phyloP scores from a whole-genome alignment of 371 early-diverging fungal genomes.

The Blastocladiella emersonii region DNA sequence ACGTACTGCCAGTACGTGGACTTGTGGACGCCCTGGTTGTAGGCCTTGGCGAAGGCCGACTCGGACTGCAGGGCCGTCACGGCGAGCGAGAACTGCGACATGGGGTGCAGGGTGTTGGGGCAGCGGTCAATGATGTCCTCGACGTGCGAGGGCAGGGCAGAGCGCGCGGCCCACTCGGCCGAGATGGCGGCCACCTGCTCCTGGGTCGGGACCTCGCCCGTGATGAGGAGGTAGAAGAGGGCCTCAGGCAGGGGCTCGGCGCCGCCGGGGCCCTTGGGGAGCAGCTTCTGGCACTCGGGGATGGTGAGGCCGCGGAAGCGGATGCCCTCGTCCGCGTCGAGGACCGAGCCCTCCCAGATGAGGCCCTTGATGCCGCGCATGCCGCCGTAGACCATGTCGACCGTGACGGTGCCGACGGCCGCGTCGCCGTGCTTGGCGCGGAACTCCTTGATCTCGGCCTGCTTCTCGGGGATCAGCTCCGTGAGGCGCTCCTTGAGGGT shows the following conservation, averaged over 20 bases:
- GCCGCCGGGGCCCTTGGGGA: slow-evolving; percentile 77
- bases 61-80: slow-evolving; percentile 93
- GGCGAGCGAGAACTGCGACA: slow-evolving; percentile 94
- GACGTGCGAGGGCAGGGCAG: slow-evolving; percentile 70
- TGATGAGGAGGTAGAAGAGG: slow-evolving; percentile 94
- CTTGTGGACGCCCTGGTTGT: slow-evolving; percentile 87
- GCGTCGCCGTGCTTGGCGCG: slow-evolving; percentile 77
- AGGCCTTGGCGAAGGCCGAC: slow-evolving; percentile 88
- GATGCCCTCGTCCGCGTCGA: slow-evolving; percentile 97
- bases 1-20: slow-evolving; percentile 91
- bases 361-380: slow-evolving; percentile 99
- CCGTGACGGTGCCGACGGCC: slow-evolving; percentile 84
- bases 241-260: slow-evolving; percentile 92
- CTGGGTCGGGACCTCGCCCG: slow-evolving; percentile 91
- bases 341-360: slow-evolving; percentile 92
- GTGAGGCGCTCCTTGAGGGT: slow-evolving; percentile 78
- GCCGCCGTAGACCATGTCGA: slow-evolving; percentile 94
- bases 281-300: slow-evolving; percentile 83
- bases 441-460: slow-evolving; percentile 84
- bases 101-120: slow-evolving; percentile 96
- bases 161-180: slow-evolving; percentile 90
- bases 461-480: slow-evolving; percentile 86
- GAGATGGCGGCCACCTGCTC: slow-evolving; percentile 84
- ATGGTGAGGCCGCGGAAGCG: slow-evolving; percentile 94
- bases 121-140: slow-evolving; percentile 91